These are phyloP conservation scores for Geotrichum ghanense DNA, from an alignment of 805 yeast genomes.

Conservation along the genomic window DNA sequence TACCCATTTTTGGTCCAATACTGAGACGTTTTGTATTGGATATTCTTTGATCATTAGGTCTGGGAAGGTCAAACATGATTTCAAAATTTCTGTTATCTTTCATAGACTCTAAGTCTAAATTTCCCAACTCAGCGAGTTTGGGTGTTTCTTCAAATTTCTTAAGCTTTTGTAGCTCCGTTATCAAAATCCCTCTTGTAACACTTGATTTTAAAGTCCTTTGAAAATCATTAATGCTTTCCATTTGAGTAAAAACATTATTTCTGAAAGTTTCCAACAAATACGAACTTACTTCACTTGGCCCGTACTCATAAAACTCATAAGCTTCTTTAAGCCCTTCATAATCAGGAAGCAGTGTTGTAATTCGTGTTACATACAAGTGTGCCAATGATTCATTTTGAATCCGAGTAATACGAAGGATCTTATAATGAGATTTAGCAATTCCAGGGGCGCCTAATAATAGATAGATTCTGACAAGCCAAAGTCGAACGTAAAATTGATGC, in stretches of 20 bases:
- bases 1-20: conserved; percentile 16
- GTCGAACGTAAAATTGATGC: conserved; percentile 58
- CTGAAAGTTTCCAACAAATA: conserved; percentile 45
- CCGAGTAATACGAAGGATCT: conserved; percentile 51
- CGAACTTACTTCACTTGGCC: conserved; percentile 38
- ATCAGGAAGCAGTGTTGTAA: conserved; percentile 36
- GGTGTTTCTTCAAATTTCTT: conserved; percentile 20
- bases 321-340: conserved; percentile 30
- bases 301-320: conserved; percentile 42
- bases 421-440: conserved; percentile 41
- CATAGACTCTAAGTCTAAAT: conserved; percentile 6
- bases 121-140: conserved; percentile 13
- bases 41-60: conserved; percentile 21
- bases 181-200: conserved; percentile 29
- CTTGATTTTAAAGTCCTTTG: conserved; percentile 42
- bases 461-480: conserved; percentile 63
- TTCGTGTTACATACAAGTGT: conserved; percentile 39
- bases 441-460: conserved; percentile 43
- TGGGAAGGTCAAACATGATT: conserved; percentile 42
- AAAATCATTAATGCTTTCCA: conserved; percentile 56
- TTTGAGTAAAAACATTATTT: conserved; percentile 49
- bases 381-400: conserved; percentile 62
- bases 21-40: conserved; percentile 18
- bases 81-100: conserved; percentile 51
- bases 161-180: conserved; percentile 20